These are phyloP conservation scores for Linum tenue DNA, from an alignment of 345 rosid species.

Conservation along the genomic window DNA sequence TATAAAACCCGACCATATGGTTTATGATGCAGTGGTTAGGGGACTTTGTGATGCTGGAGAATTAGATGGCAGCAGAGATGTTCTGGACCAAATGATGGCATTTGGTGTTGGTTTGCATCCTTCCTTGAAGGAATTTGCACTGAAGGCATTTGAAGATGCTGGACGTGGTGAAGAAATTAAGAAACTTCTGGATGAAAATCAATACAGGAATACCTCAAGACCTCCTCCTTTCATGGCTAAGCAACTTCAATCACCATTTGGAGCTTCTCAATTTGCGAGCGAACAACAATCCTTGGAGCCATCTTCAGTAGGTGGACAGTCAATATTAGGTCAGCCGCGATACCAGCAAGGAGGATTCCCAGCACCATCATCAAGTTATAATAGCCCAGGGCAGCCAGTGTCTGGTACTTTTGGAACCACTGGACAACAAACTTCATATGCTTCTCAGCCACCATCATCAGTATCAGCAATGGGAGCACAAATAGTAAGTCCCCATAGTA, in stretches of 20 bases:
- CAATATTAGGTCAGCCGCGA: conserved; percentile 4
- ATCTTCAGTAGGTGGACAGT: conserved; percentile 7
- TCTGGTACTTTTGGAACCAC: background rate
- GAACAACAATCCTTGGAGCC: conserved; percentile 11
- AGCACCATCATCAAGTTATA: background rate
- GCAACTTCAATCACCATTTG: conserved; percentile 8
- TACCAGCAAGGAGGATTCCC: background rate
- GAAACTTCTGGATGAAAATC: conserved; percentile 40
- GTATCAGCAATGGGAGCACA: no score
- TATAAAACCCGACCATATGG: conserved; percentile 76
- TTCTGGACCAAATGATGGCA: conserved; percentile 61
- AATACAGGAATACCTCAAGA: conserved; percentile 26
- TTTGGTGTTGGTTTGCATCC: conserved; percentile 58
- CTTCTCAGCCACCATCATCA: background rate
- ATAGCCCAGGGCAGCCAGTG: background rate
- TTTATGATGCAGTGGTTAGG: conserved; percentile 76
- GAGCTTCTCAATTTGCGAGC: background rate
- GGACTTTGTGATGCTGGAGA: conserved; percentile 66
- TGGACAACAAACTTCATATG: background rate
- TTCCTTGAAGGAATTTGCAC: conserved; percentile 39
- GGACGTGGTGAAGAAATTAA: conserved; percentile 62
- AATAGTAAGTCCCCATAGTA: background rate
- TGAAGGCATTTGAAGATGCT: conserved; percentile 40
- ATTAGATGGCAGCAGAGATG: conserved; percentile 45
- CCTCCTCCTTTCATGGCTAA: conserved; percentile 3